phyloP scores from a whole-genome alignment of 1,284 basidiomycete species.

The Cryptococcus wingfieldii region DNA sequence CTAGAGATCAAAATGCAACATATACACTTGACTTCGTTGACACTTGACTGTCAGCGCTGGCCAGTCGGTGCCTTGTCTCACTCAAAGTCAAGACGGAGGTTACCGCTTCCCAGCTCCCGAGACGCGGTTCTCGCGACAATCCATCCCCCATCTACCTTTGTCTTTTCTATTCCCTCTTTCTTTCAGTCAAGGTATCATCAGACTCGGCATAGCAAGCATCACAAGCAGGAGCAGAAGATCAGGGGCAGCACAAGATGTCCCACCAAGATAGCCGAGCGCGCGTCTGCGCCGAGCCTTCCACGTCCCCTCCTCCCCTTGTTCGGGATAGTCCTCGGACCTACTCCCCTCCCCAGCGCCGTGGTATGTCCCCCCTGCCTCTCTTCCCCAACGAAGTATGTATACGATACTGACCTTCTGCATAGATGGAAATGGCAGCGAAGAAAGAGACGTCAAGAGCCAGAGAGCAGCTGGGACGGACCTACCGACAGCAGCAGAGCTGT shows the following conservation, averaged over 20 bases:
- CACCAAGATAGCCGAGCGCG: not conserved
- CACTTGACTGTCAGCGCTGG: too few species aligned
- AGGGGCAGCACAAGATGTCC: not conserved
- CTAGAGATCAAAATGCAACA: too few species aligned
- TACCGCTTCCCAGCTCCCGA: not conserved
- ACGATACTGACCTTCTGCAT: not conserved
- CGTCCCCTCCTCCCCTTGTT: too few species aligned
- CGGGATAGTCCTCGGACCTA: too few species aligned
- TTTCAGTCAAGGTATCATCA: not conserved
- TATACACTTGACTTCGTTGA: too few species aligned
- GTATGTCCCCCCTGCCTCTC: not conserved
- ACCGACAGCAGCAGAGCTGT: slow-evolving; percentile 71
- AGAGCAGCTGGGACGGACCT: slow-evolving; percentile 14
- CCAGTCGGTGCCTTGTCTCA: too few species aligned
- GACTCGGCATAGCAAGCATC: too few species aligned
- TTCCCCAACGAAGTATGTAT: too few species aligned
- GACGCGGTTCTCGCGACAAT: too few species aligned
- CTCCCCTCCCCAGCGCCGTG: not conserved
- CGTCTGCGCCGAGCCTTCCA: not conserved
- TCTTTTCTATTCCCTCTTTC: not conserved
- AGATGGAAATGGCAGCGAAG: not conserved
- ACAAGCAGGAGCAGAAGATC: too few species aligned
- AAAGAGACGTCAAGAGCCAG: not conserved
- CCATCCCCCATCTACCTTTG: too few species aligned
- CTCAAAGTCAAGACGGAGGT: not conserved